These are phyloP conservation scores for Trypanosoma theileri DNA, from an alignment of 208 protist genomes.

Conservation along the genomic window DNA sequence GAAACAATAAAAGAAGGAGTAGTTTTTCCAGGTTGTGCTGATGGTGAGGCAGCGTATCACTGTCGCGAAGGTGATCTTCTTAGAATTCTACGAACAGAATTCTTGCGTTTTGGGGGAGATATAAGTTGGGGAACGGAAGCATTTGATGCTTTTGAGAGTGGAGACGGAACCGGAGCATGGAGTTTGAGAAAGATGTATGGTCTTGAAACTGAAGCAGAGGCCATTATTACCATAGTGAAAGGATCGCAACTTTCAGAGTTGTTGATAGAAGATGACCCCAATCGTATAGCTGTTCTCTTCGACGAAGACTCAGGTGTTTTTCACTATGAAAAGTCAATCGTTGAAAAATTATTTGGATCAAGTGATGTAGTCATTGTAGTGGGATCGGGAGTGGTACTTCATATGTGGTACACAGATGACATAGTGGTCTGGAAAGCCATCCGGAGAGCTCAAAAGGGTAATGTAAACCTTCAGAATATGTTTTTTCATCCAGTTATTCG, in stretches of 20 bases:
- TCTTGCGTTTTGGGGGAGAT: constrained; percentile 69
- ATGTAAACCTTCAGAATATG: constrained; percentile 1
- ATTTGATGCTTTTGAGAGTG: constrained; percentile 61
- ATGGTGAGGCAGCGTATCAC: constrained; percentile 67
- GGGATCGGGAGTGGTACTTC: constrained; percentile 53
- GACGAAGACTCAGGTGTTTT: constrained; percentile 54
- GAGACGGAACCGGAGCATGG: constrained; percentile 67
- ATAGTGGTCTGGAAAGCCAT: constrained; percentile 45
- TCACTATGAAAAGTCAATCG: constrained; percentile 12
- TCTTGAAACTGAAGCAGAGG: constrained; percentile 52
- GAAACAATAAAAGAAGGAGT: constrained; percentile 44
- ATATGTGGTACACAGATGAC: constrained; percentile 49
- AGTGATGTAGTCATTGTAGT: constrained; percentile 61
- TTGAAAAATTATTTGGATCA: constrained; percentile 39
- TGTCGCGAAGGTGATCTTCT: constrained; percentile 64
- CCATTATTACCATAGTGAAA: constrained; percentile 59
- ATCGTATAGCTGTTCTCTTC: constrained; percentile 59
- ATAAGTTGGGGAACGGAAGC: constrained; percentile 65
- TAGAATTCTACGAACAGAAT: constrained; percentile 64
- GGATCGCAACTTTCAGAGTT: constrained; percentile 32
- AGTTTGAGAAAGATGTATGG: constrained; percentile 75
- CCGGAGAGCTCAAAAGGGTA: constrained; percentile 28
- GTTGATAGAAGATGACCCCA: constrained; percentile 69
- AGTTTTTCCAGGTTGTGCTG: constrained; percentile 69
- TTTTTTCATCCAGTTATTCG: constrained; percentile 27